Evolutionary conservation across 192 early-diverging fungal species (phyloP).

Genomic region (Pilaira anomala): DNA sequence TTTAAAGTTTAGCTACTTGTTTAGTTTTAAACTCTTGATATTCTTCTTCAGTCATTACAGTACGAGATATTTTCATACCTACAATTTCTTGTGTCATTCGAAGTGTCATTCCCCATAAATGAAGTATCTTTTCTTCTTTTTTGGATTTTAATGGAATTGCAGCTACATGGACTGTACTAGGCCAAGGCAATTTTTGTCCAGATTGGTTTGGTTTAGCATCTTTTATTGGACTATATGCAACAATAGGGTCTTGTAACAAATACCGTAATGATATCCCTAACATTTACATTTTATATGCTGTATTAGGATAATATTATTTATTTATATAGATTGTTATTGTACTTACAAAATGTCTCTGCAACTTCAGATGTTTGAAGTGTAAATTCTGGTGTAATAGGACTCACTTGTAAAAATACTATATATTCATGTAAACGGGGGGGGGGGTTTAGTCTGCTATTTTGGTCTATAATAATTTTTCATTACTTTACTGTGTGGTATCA

Average conservation of each 20-base stretch:
- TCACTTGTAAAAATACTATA: slow-evolving; percentile 26
- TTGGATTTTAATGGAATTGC: not conserved
- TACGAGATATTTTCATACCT: not conserved
- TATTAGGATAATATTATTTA: not conserved
- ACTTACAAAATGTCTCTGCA: slow-evolving; percentile 19
- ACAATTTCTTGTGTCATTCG: slow-evolving; percentile 30
- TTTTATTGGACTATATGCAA: not conserved
- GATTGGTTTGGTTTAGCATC: not conserved
- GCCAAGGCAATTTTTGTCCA: not conserved
- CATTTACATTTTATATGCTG: not conserved
- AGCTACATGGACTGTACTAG: not conserved
- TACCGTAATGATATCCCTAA: slow-evolving; percentile 17
- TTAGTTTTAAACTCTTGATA: not conserved
- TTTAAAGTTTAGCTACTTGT: not conserved
- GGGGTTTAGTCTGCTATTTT: not conserved
- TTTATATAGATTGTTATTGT: no score
- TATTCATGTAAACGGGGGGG: no score
- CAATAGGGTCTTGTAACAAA: not conserved
- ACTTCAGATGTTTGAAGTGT: slow-evolving; percentile 24
- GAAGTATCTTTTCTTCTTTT: not conserved
- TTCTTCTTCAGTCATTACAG: not conserved
- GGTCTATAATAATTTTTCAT: not conserved
- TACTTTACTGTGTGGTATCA: slow-evolving; percentile 30
- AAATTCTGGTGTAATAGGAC: slow-evolving; percentile 21
- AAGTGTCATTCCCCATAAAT: slow-evolving; percentile 31